A percentile compares a stretch with the other conserved stretches of the same genome.
Evolutionary conservation across 2,329 filamentous ascomycete species (phyloP).

Genomic region (Aspergillus awamori): DNA sequence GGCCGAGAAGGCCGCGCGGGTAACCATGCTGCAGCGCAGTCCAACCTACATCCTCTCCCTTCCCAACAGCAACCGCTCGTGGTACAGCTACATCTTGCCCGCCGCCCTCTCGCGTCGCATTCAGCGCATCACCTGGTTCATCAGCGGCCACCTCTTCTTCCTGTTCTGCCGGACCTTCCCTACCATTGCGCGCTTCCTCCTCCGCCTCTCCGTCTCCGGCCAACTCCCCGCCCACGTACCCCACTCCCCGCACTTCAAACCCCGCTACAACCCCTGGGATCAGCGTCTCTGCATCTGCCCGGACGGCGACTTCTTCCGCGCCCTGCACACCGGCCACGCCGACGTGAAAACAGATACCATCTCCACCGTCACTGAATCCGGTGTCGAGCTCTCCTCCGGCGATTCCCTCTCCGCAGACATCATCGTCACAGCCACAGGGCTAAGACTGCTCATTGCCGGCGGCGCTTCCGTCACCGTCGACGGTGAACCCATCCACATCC

Average conservation of each 20-base stretch:
- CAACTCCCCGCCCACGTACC: conserved; percentile 59
- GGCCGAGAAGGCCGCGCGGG: conserved; percentile 63
- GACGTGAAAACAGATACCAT: conserved; percentile 60
- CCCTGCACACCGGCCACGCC: conserved; percentile 54
- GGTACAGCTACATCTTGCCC: conserved; percentile 39
- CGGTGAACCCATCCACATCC: conserved; percentile 36
- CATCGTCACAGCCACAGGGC: conserved; percentile 49
- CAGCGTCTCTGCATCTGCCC: conserved; percentile 75
- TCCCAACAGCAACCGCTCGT: conserved; percentile 36
- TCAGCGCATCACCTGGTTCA: conserved; percentile 53
- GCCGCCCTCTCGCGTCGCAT: conserved; percentile 34
- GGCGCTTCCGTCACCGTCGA: conserved; percentile 42
- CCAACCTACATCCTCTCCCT: conserved; percentile 70
- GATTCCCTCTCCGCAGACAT: conserved; percentile 46
- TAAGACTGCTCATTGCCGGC: conserved; percentile 46
- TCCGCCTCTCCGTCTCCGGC: conserved; percentile 51
- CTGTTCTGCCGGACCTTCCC: conserved; percentile 60
- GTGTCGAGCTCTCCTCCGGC: conserved; percentile 53
- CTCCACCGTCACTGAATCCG: conserved; percentile 51
- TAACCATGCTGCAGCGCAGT: conserved; percentile 81
- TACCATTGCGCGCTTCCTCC: conserved; percentile 48
- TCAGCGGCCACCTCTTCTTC: conserved; percentile 54
- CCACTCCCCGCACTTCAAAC: conserved; percentile 65
- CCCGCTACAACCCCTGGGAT: conserved; percentile 68
- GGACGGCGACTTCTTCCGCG: conserved; percentile 61